A percentile compares a stretch with the other conserved stretches of the same genome.
Evolutionary conservation across 2,329 filamentous ascomycete species (phyloP).

Genomic region (Colletotrichum euphorbiae): DNA sequence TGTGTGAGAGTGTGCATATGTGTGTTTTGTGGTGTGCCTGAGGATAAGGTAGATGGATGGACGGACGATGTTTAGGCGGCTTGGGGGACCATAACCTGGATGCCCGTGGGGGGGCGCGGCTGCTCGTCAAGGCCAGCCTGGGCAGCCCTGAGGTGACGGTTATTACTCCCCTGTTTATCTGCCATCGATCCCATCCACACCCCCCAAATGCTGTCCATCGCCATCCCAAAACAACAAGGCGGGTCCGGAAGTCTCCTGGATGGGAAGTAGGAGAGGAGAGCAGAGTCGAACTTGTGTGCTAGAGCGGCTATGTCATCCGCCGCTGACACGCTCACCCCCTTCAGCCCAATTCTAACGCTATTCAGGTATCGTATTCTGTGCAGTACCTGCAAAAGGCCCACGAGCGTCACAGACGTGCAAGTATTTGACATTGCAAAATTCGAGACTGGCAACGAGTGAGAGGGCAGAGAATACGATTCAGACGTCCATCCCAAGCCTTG

Average conservation of each 20-base stretch:
- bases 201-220: conserved; percentile 14
- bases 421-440: conserved; percentile 31
- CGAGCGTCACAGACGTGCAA: conserved; percentile 27
- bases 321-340: conserved; percentile 35
- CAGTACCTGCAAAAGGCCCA: conserved; percentile 34
- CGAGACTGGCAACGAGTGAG: conserved; percentile 29
- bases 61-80: conserved; percentile 26
- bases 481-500: conserved; percentile 28
- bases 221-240: conserved; percentile 30
- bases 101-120: neutral
- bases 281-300: conserved; percentile 31
- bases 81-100: neutral
- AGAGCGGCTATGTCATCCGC: conserved; percentile 38
- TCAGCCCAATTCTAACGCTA: conserved; percentile 36
- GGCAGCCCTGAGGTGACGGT: conserved; percentile 32
- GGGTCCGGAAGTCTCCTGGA: conserved; percentile 33
- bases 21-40: conserved; percentile 13
- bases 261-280: conserved; percentile 12
- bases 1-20: conserved; percentile 1
- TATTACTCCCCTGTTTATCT: conserved; percentile 5
- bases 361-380: conserved; percentile 27
- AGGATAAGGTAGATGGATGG: conserved; percentile 21
- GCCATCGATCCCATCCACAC: conserved; percentile 27
- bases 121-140: conserved; percentile 12
- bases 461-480: conserved; percentile 32